phyloP scores from a whole-genome alignment of 2,329 filamentous ascomycete genomes.

The Venturia asperata region DNA sequence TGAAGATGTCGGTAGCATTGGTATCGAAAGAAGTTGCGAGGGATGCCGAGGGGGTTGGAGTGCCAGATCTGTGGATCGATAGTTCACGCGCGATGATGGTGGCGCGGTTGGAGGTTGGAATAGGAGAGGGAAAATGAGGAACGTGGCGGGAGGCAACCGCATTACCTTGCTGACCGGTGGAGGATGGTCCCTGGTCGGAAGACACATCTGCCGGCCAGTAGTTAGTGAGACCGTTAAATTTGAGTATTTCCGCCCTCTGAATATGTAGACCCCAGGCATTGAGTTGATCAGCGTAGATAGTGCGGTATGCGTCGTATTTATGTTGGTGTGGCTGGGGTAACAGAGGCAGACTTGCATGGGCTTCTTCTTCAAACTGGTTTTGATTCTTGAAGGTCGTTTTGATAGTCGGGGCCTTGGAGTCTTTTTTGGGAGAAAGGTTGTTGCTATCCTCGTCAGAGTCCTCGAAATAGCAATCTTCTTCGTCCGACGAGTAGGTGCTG shows the following conservation, averaged over 20 bases:
- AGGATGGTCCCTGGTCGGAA: not conserved
- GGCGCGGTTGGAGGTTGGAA: not conserved
- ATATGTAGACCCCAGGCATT: constrained; percentile 52
- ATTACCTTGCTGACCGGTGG: not conserved
- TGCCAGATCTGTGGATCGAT: not conserved
- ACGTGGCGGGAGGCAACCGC: not conserved
- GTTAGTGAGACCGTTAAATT: constrained; percentile 43
- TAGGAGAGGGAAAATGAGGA: not conserved
- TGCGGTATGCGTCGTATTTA: constrained; percentile 47
- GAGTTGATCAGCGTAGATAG: constrained; percentile 51
- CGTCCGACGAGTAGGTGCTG: constrained; percentile 11
- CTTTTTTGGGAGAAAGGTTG: not conserved
- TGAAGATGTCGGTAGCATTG: not conserved
- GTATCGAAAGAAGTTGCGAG: not conserved
- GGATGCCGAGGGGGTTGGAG: not conserved
- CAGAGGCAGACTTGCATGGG: constrained; percentile 40
- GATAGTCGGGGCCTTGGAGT: constrained; percentile 31
- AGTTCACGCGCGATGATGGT: not conserved
- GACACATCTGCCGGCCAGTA: constrained; percentile 23
- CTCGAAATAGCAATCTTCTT: constrained; percentile 11
- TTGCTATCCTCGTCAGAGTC: constrained; percentile 17
- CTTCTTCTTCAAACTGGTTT: constrained; percentile 49
- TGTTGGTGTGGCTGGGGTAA: constrained; percentile 43
- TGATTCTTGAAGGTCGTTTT: constrained; percentile 51
- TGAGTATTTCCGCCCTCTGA: constrained; percentile 51